Percentiles rank a stretch among this genome's conserved stretches.
Conservation (phyloP, 768 basidiomycete genomes). For the Amanita subjunquillea region DNA sequence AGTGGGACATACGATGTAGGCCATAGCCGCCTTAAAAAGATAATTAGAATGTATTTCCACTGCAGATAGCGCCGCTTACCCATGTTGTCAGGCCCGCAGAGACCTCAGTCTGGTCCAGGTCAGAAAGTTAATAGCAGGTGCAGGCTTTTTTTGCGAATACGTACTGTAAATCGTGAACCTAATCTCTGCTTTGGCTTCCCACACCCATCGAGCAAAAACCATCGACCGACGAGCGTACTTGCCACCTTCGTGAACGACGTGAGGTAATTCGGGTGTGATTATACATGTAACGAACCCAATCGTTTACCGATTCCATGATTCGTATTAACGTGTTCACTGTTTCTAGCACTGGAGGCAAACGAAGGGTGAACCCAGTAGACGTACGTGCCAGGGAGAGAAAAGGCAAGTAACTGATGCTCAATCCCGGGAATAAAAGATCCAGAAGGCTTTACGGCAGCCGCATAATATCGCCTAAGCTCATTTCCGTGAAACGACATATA, state of each 20-base stretch:
- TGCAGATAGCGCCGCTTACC: constrained; percentile 30
- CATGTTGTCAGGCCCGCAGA: constrained; percentile 76
- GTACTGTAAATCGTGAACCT: constrained; percentile 52
- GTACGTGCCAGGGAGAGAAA: neutral
- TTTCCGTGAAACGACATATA: no score
- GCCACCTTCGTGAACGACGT: constrained; percentile 26
- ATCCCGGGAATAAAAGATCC: no score
- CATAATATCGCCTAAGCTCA: no score
- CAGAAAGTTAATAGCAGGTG: no score
- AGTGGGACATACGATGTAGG: constrained; percentile 54
- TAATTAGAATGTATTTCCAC: neutral
- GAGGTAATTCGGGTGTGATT: neutral
- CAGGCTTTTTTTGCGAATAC: constrained; percentile 5
- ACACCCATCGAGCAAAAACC: constrained; percentile 67
- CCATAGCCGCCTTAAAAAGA: constrained; percentile 59
- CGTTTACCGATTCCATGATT: neutral
- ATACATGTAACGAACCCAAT: neutral
- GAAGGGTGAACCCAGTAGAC: neutral
- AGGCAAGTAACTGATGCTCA: no score
- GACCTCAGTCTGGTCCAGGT: constrained; percentile 50
- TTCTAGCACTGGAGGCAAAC: neutral
- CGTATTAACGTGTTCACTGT: no score
- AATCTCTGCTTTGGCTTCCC: constrained; percentile 51
- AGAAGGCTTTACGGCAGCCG: no score
- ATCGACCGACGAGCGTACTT: constrained; percentile 40